Base-by-base conservation (phyloP, 2,329 filamentous ascomycete genomes). In the Fusarium sp. region DNA sequence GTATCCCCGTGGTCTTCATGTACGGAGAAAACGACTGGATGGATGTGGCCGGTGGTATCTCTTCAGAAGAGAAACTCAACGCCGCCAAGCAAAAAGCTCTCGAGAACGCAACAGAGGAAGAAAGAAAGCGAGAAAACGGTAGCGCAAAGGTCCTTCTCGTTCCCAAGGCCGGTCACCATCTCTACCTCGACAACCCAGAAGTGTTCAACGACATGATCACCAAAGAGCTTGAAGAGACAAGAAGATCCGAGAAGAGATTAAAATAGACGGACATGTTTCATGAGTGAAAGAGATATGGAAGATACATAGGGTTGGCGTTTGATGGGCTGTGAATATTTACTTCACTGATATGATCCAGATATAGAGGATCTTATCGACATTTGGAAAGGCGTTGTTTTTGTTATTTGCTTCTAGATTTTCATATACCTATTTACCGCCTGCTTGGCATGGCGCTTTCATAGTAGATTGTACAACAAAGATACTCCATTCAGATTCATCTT, bases 21-120 rank as follows among this genome's bases (percentile, higher is more conserved):
- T 99, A 99, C 77, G 96, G 96, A 68, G 94, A 98, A 75, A 90
- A 96, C 76, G 96, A 99, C 83, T 99, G 96, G 96, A 99, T 99
- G 96, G 96, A 99, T 72, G 90, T 96, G 11, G 89, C 89, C 0
- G 96, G 94, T 28, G 96, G 96, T 0, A 88, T 90, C 48, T 93
- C 92, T 0, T 90, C 94, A 0, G 88, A 92, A 76, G 88, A 94
- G 80, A 94, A 92, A 78, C 86, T 98, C 14, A 90, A 93, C 64
- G 85, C 90, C 61, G 89, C 91, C 68, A 88, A 87, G 69, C 80
- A 82, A 27, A 87, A 87, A 51, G 84, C 87, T 1, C 81, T 97
- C 5, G 80, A 85, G 14, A 80, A 86, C 23, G 92, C 87, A 23
- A 90, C 87, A 1, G 83, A 86, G 2, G 91, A 93, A 60, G 92